phyloP scores from a whole-genome alignment of 139 green algal species.

The Chlamydomonas schloesseri region DNA sequence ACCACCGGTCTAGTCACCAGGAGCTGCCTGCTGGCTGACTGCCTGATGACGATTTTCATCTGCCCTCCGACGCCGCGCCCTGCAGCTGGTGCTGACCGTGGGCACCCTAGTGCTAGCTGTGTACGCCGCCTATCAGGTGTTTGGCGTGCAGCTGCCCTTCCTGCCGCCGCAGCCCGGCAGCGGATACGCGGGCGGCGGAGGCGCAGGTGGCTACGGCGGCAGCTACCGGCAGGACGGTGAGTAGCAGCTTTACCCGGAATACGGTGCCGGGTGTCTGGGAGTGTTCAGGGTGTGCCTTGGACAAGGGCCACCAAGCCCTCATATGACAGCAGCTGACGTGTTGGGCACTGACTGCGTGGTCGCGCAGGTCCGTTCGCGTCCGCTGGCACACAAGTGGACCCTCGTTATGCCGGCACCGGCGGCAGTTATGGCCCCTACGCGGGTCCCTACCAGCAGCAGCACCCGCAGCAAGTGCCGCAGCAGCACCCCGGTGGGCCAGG shows the following conservation, averaged over 20 bases:
- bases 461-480: not conserved
- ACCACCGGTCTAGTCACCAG: no score
- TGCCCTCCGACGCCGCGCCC: no score
- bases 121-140: slow-evolving; percentile 46
- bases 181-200: no score
- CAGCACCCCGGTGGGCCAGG: no score
- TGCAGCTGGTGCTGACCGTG: slow-evolving; percentile 56
- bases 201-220: not conserved
- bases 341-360: no score
- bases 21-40: not conserved
- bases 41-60: no score
- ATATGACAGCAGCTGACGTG: no score
- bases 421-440: not conserved
- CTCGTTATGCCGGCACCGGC: not conserved
- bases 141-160: slow-evolving; percentile 43
- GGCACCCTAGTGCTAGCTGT: slow-evolving; percentile 46
- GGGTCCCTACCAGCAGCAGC: not conserved
- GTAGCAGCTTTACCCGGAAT: not conserved
- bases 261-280: not conserved
- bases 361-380: not conserved
- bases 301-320: no score
- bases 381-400: not conserved
- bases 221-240: not conserved
- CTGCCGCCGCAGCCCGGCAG: not conserved
- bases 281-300: not conserved